Evolutionary conservation across 139 green algal genomes (phyloP).

Genomic region (Micractinium sp.): DNA sequence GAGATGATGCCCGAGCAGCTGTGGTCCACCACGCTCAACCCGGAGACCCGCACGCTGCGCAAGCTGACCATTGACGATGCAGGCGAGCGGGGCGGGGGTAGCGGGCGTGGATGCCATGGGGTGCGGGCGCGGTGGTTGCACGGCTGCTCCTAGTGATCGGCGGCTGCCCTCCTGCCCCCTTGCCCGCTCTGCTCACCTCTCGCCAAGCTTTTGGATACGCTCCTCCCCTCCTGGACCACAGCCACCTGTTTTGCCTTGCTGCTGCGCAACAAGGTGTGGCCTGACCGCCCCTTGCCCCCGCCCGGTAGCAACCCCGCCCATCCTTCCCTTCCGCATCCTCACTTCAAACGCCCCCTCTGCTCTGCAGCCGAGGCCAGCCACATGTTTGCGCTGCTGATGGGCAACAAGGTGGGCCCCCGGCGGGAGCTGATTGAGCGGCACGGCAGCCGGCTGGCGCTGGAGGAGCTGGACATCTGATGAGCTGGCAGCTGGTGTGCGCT

Average conservation of each 20-base stretch:
- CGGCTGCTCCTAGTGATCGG: too few relatives aligned
- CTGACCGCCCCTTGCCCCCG: too few relatives aligned
- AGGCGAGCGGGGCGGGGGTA: neutral
- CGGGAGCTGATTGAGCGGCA: slow-evolving; percentile 72
- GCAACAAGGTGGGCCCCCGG: slow-evolving; percentile 76
- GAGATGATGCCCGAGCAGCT: slow-evolving; percentile 99
- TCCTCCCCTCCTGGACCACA: too few relatives aligned
- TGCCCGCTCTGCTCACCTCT: too few relatives aligned
- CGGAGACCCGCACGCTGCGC: slow-evolving; percentile 72
- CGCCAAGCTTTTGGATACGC: too few relatives aligned
- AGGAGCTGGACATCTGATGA: slow-evolving; percentile 70
- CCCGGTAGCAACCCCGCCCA: too few relatives aligned
- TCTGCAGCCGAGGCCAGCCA: slow-evolving; percentile 71
- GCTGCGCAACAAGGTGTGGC: too few relatives aligned
- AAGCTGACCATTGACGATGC: slow-evolving; percentile 78
- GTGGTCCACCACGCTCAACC: slow-evolving; percentile 97
- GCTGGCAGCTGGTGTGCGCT: neutral
- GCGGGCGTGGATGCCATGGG: too few relatives aligned
- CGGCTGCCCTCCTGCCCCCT: too few relatives aligned
- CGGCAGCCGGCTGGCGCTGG: slow-evolving; percentile 44
- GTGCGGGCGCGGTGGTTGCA: too few relatives aligned
- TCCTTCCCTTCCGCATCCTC: neutral
- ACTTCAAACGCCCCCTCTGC: too few relatives aligned
- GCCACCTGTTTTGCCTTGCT: too few relatives aligned
- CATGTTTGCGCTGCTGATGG: slow-evolving; percentile 93